These are phyloP conservation scores for Talaromyces sp. DNA, from an alignment of 2,329 filamentous ascomycete species.

Conservation along the genomic window DNA sequence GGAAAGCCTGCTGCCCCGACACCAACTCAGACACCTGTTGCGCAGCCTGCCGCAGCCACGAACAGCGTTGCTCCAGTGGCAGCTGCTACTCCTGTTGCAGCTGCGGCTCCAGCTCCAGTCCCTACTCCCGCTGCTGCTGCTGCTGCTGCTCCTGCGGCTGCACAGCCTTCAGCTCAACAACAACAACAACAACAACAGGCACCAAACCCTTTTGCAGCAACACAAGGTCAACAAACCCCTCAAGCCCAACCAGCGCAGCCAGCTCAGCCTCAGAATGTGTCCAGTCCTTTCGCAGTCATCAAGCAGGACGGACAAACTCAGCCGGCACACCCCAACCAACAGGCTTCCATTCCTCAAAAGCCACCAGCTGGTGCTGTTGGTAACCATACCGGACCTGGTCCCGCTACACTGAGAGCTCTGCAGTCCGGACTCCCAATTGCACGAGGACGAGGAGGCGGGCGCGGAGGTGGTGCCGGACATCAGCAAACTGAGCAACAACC, in stretches of 20 bases:
- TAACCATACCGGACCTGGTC: slow-evolving; percentile 31
- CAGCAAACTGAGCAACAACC: slow-evolving; percentile 10
- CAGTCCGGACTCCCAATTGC: slow-evolving; percentile 49
- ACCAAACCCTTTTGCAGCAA: slow-evolving; percentile 13
- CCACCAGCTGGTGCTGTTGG: slow-evolving; percentile 28
- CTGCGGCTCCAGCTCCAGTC: slow-evolving; percentile 8
- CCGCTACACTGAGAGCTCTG: slow-evolving; percentile 44
- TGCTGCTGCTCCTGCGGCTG: slow-evolving; percentile 4
- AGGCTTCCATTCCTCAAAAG: slow-evolving; percentile 33
- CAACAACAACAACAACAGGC: slow-evolving; percentile 25
- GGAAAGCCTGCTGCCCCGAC: slow-evolving; percentile 5
- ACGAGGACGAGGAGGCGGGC: slow-evolving; percentile 40
- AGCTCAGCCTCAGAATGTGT: slow-evolving; percentile 11
- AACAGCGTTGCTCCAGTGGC: background rate
- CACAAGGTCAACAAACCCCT: slow-evolving; percentile 8
- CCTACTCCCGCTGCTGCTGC: slow-evolving; percentile 3
- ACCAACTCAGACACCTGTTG: slow-evolving; percentile 1
- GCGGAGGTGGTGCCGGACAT: slow-evolving; percentile 5
- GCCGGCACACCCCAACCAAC: slow-evolving; percentile 24
- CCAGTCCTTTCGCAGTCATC: slow-evolving; percentile 32
- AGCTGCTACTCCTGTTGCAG: slow-evolving; percentile 7
- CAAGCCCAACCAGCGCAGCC: background rate
- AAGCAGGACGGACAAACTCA: slow-evolving; percentile 15
- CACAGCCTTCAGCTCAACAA: slow-evolving; percentile 22
- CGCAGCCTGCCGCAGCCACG: slow-evolving; percentile 8